Base-by-base conservation (phyloP, 1,284 basidiomycete genomes). In the Cystobasidium sp. region DNA sequence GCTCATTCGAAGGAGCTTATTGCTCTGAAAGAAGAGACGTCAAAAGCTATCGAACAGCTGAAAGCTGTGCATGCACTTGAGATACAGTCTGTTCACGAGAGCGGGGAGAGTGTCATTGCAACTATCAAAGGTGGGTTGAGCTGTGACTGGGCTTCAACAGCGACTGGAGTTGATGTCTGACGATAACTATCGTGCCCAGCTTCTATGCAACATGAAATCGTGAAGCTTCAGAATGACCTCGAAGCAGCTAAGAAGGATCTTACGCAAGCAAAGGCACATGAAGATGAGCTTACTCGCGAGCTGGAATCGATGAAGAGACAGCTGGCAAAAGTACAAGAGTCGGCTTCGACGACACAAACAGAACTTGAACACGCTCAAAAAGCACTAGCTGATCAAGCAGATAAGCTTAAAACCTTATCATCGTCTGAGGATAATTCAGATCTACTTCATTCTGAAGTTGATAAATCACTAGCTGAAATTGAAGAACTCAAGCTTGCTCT, bases 321-420 rank as follows among this genome's bases (percentile, higher is more conserved):
- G 7, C 31, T 49, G n/a, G 9, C 20, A 18, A 49, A 16, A 83
- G 66, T 86, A 83, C 70, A 84, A 88, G 77, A 86, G 83, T 65
- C 82, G 91, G 49, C 90, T 91, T 77, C 86, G 91, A 91, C 90
- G 9, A 91, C 91, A 1, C 88, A 90, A 79, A 91, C 92, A 73
- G 91, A 92, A 79, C 87, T 93, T 47, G 80, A 85, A 1, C 92
- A 91, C 83, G 86, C 90, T 9, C 92, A 92, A 82, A 81, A 86
- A 3, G 83, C 86, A n/a, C 80, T 88, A 12, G 86, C 88, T 22
- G 76, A 85, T 6, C 83, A 87, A 56, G 84, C 84, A 20, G 80
- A 84, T 3, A 89, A 91, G 77, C 82, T 88, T 14, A 86, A 86
- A 70, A 84, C 77, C 10, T 81, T 90, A 31, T 31, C 31, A 31